These are phyloP conservation scores for Nemophila menziesii DNA, from an alignment of 257 asterid species.

Conservation along the genomic window DNA sequence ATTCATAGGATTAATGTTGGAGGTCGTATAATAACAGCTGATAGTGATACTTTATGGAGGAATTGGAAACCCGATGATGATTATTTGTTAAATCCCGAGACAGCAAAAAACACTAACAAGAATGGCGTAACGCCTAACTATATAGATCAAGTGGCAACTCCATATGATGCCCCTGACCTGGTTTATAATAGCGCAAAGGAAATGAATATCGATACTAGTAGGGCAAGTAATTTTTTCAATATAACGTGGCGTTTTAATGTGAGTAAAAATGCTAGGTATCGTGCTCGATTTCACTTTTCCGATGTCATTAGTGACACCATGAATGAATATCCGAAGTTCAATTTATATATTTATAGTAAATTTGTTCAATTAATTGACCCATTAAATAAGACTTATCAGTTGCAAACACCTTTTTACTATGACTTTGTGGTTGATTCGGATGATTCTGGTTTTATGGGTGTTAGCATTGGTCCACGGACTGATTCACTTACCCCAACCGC, in stretches of 20 bases:
- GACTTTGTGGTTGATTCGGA: slow-evolving; percentile 35
- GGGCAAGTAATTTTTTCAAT: neutral
- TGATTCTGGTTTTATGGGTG: slow-evolving; percentile 29
- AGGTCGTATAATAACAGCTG: slow-evolving; percentile 16
- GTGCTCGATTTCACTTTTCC: slow-evolving; percentile 49
- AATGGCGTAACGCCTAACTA: neutral
- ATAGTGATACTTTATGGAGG: slow-evolving; percentile 28
- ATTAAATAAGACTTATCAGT: accelerated
- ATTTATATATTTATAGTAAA: slow-evolving; percentile 16
- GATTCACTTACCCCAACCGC: neutral
- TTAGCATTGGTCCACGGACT: slow-evolving; percentile 23
- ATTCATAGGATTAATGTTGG: slow-evolving; percentile 55
- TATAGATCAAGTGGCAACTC: slow-evolving; percentile 3
- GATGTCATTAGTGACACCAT: slow-evolving; percentile 19
- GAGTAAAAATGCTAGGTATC: slow-evolving; percentile 9
- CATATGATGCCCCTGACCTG: slow-evolving; percentile 28
- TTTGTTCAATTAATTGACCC: slow-evolving; percentile 5
- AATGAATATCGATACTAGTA: slow-evolving; percentile 5
- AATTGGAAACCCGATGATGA: slow-evolving; percentile 47
- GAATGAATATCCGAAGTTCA: slow-evolving; percentile 4
- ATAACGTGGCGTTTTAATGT: slow-evolving; percentile 41
- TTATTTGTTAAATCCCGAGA: neutral
- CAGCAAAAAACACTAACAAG: neutral
- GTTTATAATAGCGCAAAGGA: slow-evolving; percentile 44
- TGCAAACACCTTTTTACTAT: slow-evolving; percentile 24